These are phyloP conservation scores for Suzukiozyma palmioleophila DNA, from an alignment of 1,139 yeast genomes.

Conservation along the genomic window DNA sequence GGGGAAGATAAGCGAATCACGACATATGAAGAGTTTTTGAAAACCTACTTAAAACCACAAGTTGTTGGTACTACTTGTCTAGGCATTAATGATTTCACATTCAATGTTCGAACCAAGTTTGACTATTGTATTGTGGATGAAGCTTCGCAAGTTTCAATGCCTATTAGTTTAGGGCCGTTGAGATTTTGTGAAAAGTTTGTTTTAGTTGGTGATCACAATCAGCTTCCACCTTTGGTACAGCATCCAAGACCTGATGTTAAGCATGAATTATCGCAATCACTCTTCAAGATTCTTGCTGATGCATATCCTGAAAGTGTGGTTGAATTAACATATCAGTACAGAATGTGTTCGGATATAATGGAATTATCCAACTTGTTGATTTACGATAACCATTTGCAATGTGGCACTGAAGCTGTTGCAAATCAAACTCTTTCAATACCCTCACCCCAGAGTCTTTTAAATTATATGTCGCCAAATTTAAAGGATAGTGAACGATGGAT, in stretches of 20 bases:
- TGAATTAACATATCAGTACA: constrained; percentile 76
- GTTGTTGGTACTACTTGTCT: constrained; percentile 90
- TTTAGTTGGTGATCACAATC: constrained; percentile 92
- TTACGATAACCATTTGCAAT: constrained; percentile 68
- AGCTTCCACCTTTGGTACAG: constrained; percentile 79
- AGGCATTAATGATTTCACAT: constrained; percentile 64
- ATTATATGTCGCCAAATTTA: constrained; percentile 7
- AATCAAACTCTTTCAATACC: constrained; percentile 50
- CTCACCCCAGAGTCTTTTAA: constrained; percentile 18
- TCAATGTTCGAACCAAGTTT: constrained; percentile 54
- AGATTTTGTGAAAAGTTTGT: constrained; percentile 73
- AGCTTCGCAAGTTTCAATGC: constrained; percentile 92
- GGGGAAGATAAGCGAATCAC: constrained; percentile 30
- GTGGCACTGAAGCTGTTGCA: constrained; percentile 69
- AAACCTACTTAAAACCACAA: constrained; percentile 50
- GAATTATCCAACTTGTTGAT: constrained; percentile 72
- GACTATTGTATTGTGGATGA: constrained; percentile 96
- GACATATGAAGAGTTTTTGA: constrained; percentile 40
- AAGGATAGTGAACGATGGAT: constrained; percentile 25
- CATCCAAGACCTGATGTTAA: constrained; percentile 52
- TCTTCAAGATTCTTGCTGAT: constrained; percentile 71
- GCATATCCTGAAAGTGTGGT: constrained; percentile 67
- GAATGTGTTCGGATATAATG: constrained; percentile 93
- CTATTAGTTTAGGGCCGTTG: constrained; percentile 85
- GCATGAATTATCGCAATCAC: constrained; percentile 68